These are phyloP conservation scores for Boletus edulis DNA, from an alignment of 768 basidiomycete genomes.

Conservation along the genomic window DNA sequence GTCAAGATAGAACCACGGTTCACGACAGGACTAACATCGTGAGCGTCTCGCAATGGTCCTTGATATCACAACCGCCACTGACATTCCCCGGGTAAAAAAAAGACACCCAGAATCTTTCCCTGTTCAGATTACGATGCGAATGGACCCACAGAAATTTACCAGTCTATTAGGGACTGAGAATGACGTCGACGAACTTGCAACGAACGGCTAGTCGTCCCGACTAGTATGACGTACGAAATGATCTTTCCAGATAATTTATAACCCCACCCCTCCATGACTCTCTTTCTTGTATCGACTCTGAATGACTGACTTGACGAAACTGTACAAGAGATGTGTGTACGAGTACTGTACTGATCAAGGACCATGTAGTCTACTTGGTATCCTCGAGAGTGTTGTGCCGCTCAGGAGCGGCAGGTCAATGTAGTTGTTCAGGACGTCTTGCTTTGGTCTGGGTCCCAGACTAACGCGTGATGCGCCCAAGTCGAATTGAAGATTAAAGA, in stretches of 20 bases:
- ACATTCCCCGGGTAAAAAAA: neutral
- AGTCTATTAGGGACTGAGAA: neutral
- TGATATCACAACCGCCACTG: neutral
- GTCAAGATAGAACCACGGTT: constrained; percentile 2
- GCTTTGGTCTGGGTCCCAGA: too few relatives aligned
- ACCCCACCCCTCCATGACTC: neutral
- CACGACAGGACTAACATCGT: constrained; percentile 1
- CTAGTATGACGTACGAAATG: neutral
- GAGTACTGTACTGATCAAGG: neutral
- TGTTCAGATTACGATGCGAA: neutral
- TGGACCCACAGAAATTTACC: neutral
- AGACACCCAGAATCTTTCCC: constrained; percentile 3
- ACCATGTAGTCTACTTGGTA: neutral
- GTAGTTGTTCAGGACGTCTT: neutral
- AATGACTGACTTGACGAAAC: neutral
- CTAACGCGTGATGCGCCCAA: too few relatives aligned
- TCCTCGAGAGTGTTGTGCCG: neutral
- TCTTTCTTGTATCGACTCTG: neutral
- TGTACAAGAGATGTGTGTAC: neutral
- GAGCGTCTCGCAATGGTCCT: neutral
- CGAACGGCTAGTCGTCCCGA: neutral
- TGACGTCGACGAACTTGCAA: neutral
- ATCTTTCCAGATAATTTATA: neutral
- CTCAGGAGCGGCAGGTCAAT: neutral
- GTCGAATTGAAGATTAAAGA: too few relatives aligned